These are phyloP conservation scores for Cryptococcus sp. DNA, from an alignment of 1,284 basidiomycete genomes.

Conservation along the genomic window DNA sequence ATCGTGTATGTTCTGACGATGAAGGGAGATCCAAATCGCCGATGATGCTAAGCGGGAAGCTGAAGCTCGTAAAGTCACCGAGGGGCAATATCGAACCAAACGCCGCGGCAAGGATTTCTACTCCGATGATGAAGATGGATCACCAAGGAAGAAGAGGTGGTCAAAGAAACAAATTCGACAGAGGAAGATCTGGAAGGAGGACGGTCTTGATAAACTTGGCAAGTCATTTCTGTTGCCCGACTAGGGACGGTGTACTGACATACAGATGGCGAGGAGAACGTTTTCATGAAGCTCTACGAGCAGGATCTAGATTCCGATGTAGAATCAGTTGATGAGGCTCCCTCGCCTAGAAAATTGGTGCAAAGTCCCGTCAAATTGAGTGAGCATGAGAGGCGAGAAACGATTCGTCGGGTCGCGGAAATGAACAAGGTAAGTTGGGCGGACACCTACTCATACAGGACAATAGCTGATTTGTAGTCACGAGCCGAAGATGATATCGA, in stretches of 20 bases:
- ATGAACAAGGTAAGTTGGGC: slow-evolving; percentile 14
- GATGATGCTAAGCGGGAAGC: slow-evolving; percentile 37
- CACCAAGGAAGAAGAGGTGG: slow-evolving; percentile 10
- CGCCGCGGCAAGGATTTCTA: slow-evolving; percentile 32
- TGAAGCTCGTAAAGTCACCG: slow-evolving; percentile 34
- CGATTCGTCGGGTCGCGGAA: slow-evolving; percentile 17
- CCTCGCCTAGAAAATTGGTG: slow-evolving; percentile 1
- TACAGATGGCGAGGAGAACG: slow-evolving; percentile 29
- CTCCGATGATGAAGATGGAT: slow-evolving; percentile 34
- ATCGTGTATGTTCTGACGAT: neutral
- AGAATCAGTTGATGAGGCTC: slow-evolving; percentile 31
- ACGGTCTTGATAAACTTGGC: slow-evolving; percentile 32
- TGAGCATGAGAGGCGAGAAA: slow-evolving; percentile 10
- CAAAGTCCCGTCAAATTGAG: neutral
- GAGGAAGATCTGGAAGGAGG: slow-evolving; percentile 19
- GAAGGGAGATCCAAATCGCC: slow-evolving; percentile 27
- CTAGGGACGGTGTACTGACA: neutral
- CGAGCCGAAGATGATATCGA: too few species aligned
- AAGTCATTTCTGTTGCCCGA: neutral
- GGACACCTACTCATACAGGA: slow-evolving; percentile 1
- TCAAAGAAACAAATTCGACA: slow-evolving; percentile 26
- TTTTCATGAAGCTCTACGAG: slow-evolving; percentile 24
- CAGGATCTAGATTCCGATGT: slow-evolving; percentile 29
- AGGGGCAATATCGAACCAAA: slow-evolving; percentile 31
- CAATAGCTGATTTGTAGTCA: neutral